These are phyloP conservation scores for Cladophialophora carrionii DNA, from an alignment of 2,329 filamentous ascomycete species.

Conservation along the genomic window DNA sequence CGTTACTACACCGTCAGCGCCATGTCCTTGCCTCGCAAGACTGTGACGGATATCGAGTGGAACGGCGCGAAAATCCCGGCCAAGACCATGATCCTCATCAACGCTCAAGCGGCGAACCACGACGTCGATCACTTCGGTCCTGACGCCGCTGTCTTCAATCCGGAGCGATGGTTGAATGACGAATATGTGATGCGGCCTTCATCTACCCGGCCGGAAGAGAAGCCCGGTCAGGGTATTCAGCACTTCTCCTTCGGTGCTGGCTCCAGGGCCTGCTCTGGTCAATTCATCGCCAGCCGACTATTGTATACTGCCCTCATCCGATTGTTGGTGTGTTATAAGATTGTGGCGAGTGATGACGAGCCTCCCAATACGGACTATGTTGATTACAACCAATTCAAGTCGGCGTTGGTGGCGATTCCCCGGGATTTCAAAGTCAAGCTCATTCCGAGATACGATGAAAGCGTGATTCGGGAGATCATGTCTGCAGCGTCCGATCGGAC, in stretches of 20 bases:
- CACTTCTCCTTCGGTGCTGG: constrained; percentile 64
- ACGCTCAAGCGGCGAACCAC: constrained; percentile 71
- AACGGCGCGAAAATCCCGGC: constrained; percentile 67
- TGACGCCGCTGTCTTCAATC: constrained; percentile 60
- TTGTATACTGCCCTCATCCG: constrained; percentile 60
- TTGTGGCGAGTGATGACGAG: constrained; percentile 53
- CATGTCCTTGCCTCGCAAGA: constrained; percentile 70
- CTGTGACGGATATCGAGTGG: constrained; percentile 69
- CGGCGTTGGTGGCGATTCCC: constrained; percentile 63
- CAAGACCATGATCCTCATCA: constrained; percentile 76
- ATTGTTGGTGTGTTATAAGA: constrained; percentile 58
- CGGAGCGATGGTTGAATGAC: constrained; percentile 66
- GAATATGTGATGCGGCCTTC: constrained; percentile 39
- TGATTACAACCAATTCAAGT: constrained; percentile 65
- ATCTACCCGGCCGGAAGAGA: constrained; percentile 45
- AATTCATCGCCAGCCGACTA: constrained; percentile 61
- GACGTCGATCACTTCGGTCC: constrained; percentile 64
- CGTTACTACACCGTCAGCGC: constrained; percentile 76
- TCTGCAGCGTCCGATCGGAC: constrained; percentile 29
- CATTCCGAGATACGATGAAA: constrained; percentile 53
- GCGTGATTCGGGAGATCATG: constrained; percentile 32
- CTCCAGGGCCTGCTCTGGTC: constrained; percentile 61
- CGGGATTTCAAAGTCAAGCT: constrained; percentile 61
- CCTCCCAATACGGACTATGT: constrained; percentile 66
- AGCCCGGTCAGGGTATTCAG: constrained; percentile 53